Base-by-base conservation (phyloP, 345 rosid genomes). In the Noccaea caerulescens region DNA sequence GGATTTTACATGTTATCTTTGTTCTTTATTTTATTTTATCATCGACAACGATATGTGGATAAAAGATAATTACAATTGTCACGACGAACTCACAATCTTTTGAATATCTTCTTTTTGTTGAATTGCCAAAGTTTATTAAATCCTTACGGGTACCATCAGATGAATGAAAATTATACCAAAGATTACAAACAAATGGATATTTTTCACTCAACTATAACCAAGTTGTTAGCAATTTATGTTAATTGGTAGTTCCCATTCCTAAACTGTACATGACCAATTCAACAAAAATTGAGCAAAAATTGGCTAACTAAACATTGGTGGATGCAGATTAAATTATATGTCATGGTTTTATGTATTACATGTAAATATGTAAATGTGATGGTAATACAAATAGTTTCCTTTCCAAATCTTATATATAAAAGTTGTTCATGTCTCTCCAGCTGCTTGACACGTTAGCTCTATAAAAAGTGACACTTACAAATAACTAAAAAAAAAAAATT, bases 31-130 rank as follows among this genome's bases (percentile, higher is more conserved):
- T 2, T 57, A 9, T 27, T 53, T 51, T 4, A 16, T 16, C 10
- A 20, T 8, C 20, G 3, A 10, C 10, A 34, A 20, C 18, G 2
- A 36, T 14, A 14, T 34, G 36, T 25, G 33, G 4, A 45, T 44
- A 27, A 67, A 16, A 32, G 36, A 42, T 43, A 16, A 36, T 55
- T 55, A 1, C 45, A 7, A 37, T 45, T 68, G 72, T 68, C 73
- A 69, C 65, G 56, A 57, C 53, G 30, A 32, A 30, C 14, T 63
- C 54, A 9, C 18, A 13, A 10, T 43, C 52, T 39, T 37, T 12
- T 66, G 41, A 39, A 32, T 9, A 8, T 3, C 11, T 51, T 13
- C 3, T n/a, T 12, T 12, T 51, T 25, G 13, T 39, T 66, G 47
- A 3, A 9, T 43, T 8, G 2, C 32, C 12, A 7, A 54, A 14